phyloP scores from a whole-genome alignment of 805 yeast species.

The Saccharomycopsis guyanensis region DNA sequence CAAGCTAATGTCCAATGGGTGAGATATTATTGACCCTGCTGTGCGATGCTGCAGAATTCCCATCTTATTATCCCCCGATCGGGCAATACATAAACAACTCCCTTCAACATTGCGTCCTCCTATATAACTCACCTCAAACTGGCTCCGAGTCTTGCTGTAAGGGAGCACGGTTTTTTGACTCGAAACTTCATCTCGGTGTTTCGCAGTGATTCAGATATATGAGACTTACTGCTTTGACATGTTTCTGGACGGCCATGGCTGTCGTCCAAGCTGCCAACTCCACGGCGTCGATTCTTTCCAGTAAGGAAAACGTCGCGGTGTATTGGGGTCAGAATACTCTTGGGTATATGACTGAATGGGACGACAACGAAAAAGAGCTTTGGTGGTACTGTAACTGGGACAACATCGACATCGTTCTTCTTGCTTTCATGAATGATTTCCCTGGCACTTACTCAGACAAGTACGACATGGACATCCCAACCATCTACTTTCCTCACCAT shows the following conservation, averaged over 20 bases:
- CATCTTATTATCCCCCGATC: background rate
- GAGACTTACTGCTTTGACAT: background rate
- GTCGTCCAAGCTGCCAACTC: background rate
- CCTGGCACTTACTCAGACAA: conserved; percentile 33
- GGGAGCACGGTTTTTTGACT: no score
- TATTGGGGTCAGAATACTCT: conserved; percentile 89
- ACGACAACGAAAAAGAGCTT: conserved; percentile 29
- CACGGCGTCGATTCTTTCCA: background rate
- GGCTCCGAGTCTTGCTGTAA: no score
- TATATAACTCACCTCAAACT: background rate
- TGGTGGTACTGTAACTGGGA: conserved; percentile 58
- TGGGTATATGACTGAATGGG: conserved; percentile 41
- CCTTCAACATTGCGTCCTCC: background rate
- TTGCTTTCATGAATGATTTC: conserved; percentile 64
- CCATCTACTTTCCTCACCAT: conserved; percentile 25
- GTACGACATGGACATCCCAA: conserved; percentile 13
- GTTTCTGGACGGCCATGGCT: background rate
- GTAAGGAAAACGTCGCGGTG: conserved; percentile 49
- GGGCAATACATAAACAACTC: background rate
- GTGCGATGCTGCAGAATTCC: background rate
- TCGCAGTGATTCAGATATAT: no score
- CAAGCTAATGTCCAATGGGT: no score
- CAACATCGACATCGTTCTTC: conserved; percentile 60
- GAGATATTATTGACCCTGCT: no score
- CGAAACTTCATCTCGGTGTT: no score